These are phyloP conservation scores for Pseudocohnilembus persalinus DNA, from an alignment of 169 alveolate species.

Conservation along the genomic window DNA sequence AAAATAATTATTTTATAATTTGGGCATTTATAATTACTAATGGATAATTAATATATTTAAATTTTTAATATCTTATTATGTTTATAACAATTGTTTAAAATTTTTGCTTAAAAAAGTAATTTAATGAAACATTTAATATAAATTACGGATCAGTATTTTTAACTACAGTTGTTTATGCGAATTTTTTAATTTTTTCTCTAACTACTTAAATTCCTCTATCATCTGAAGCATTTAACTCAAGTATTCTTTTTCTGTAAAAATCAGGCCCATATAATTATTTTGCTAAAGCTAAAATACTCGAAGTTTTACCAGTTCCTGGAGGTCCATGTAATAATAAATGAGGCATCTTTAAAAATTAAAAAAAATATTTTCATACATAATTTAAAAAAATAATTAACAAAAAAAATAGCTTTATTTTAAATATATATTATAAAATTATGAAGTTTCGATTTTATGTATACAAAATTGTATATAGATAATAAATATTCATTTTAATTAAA, in stretches of 20 bases:
- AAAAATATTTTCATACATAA: conserved; percentile 3
- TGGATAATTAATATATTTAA: too few relatives aligned
- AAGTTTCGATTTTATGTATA: too few relatives aligned
- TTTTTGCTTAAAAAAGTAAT: neutral
- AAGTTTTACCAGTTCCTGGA: conserved; percentile 99
- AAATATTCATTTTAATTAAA: neutral
- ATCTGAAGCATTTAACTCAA: conserved; percentile 99
- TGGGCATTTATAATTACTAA: conserved; percentile 31
- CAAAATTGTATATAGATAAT: too few relatives aligned
- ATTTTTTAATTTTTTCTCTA: conserved; percentile 96
- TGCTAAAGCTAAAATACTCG: conserved; percentile 96
- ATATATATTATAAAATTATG: too few relatives aligned
- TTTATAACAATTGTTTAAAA: too few relatives aligned
- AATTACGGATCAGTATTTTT: conserved; percentile 62
- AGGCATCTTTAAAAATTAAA: conserved; percentile 79
- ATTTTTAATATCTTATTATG: too few relatives aligned
- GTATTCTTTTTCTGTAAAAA: conserved; percentile 91
- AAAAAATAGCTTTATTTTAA: too few relatives aligned
- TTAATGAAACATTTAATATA: neutral
- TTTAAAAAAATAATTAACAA: too few relatives aligned
- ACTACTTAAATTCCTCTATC: conserved; percentile 98
- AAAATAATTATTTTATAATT: conserved; percentile 93
- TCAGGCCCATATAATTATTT: conserved; percentile 93
- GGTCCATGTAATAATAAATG: conserved; percentile 97
- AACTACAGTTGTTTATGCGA: conserved; percentile 93